These are phyloP conservation scores for Fonsecaea pugnacius DNA, from an alignment of 2,329 filamentous ascomycete genomes.

Conservation along the genomic window DNA sequence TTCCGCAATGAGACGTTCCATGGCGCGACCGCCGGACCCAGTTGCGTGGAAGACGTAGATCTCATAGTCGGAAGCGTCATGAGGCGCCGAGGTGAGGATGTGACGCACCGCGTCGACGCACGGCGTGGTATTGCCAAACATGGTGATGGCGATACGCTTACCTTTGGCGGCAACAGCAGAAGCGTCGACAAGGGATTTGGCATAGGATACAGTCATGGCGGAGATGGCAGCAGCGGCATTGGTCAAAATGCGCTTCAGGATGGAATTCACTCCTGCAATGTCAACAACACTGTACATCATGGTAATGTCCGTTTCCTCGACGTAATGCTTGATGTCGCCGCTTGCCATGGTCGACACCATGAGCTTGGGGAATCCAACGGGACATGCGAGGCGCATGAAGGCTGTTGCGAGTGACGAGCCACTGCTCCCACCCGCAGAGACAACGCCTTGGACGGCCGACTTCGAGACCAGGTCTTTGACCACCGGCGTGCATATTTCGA, in stretches of 20 bases:
- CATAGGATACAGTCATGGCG: constrained; percentile 61
- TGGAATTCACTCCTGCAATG: constrained; percentile 66
- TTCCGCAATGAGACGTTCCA: constrained; percentile 67
- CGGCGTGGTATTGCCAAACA: constrained; percentile 76
- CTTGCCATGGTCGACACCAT: constrained; percentile 72
- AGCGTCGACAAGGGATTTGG: constrained; percentile 16
- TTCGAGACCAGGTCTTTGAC: constrained; percentile 48
- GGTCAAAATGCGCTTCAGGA: constrained; percentile 61
- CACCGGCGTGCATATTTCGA: constrained; percentile 50
- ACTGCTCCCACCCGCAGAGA: constrained; percentile 66
- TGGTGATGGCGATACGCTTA: constrained; percentile 66
- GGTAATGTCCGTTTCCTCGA: constrained; percentile 70
- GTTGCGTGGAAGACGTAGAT: constrained; percentile 72
- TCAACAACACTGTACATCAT: constrained; percentile 75
- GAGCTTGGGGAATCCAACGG: constrained; percentile 70
- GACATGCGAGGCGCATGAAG: constrained; percentile 63
- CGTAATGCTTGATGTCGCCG: constrained; percentile 66
- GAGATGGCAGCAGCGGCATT: constrained; percentile 67
- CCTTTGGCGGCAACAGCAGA: constrained; percentile 38
- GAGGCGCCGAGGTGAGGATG: constrained; percentile 35
- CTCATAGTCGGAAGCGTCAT: constrained; percentile 52
- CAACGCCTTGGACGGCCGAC: constrained; percentile 57
- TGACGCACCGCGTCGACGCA: constrained; percentile 61
- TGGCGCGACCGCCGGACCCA: constrained; percentile 68
- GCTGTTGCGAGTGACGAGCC: constrained; percentile 65